Evolutionary conservation across 2,329 filamentous ascomycete genomes (phyloP), one percentile per base, ranked within the genome.

Genomic region (Alternaria tenuissima): DNA sequence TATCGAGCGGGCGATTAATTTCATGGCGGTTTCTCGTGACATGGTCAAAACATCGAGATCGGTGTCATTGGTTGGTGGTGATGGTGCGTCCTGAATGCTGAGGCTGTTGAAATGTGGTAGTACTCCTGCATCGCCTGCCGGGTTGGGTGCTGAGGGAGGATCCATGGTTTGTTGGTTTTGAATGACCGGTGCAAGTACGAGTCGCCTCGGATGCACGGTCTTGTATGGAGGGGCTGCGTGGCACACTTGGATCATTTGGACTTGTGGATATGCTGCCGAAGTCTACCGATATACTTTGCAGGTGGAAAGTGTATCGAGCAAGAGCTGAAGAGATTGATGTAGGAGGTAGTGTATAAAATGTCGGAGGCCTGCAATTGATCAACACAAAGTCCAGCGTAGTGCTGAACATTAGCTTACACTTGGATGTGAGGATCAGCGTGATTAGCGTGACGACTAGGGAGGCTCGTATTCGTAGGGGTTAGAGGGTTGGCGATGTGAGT

Each of bases 31-130:
- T 52, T 89, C 83, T 4, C 93, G 88, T 1, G 88, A 82, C 61
- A 97, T 84, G 52, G 86, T 86, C 79, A 91, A 91, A 63, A 96
- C 85, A 75, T 93, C 89, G 78, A 91, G 84, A 41, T 80, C 75
- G 49, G 80, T 79, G 38, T 76, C 76, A n/a, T 75, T 74, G 39
- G 66, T 69, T 12, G 79, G 79, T 41, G 77, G 78, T 24, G 77
- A 78, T 11, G 78, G 78, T 7, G 76, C 76, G 66, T 78, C 71
- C 55, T 76, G 72, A 38, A 76, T 59, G 36, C 64, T 69, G 16
- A 78, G 67, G 30, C 66, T 68, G 24, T 68, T 61, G 55, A 79
- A 77, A 24, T 73, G 72, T 28, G 78, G 78, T 44, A 80, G 72
- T 11, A 79, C 77, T 46, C 77, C 78, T n/a, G 74, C 71, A 64